These are phyloP conservation scores for Bipolaris sorokiniana DNA, from an alignment of 2,329 filamentous ascomycete species.

Conservation along the genomic window DNA sequence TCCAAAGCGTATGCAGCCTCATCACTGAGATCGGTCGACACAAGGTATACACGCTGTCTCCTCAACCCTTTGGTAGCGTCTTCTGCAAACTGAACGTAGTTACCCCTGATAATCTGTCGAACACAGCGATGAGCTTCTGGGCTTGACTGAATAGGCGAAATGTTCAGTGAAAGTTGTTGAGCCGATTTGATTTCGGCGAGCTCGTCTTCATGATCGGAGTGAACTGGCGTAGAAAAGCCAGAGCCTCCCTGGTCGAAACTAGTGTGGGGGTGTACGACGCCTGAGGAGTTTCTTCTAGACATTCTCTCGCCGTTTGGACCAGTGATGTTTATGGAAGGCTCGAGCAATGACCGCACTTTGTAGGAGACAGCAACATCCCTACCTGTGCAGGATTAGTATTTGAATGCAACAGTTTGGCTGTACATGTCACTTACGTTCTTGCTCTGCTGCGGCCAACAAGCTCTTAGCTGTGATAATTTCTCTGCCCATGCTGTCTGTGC, in stretches of 20 bases:
- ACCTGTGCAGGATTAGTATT: conserved; percentile 41
- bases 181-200: conserved; percentile 84
- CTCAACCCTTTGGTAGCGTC: conserved; percentile 80
- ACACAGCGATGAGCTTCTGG: conserved; percentile 81
- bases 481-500: conserved; percentile 45
- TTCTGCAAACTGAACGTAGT: conserved; percentile 76
- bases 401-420: not conserved
- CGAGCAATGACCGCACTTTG: conserved; percentile 67
- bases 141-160: conserved; percentile 79
- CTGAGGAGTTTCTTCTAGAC: conserved; percentile 55
- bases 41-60: conserved; percentile 85
- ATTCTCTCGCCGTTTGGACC: conserved; percentile 65
- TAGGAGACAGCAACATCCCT: conserved; percentile 60
- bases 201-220: conserved; percentile 86
- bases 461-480: conserved; percentile 60
- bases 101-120: conserved; percentile 87
- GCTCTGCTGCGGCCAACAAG: conserved; percentile 74
- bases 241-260: conserved; percentile 77
- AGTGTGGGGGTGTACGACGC: conserved; percentile 76
- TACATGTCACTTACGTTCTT: conserved; percentile 68
- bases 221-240: conserved; percentile 66
- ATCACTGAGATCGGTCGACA: conserved; percentile 93
- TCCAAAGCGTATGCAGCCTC: conserved; percentile 95
- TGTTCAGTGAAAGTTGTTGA: conserved; percentile 80
- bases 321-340: conserved; percentile 70